Evolutionary conservation across 2,329 filamentous ascomycete species (phyloP), one percentile per base, ranked within the genome.

Genomic region (Plectosphaerella sp.): DNA sequence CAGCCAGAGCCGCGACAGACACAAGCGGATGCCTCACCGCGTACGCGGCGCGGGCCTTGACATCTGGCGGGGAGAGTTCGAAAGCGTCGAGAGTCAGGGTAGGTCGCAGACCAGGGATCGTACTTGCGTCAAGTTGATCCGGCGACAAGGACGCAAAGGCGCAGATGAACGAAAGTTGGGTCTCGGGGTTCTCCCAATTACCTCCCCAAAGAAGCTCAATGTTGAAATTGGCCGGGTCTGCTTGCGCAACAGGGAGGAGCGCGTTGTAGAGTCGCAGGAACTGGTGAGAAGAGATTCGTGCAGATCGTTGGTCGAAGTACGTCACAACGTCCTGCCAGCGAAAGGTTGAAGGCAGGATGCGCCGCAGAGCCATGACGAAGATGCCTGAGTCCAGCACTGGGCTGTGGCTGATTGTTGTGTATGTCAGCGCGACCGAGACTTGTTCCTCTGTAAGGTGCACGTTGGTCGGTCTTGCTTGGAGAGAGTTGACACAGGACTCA

Each of bases 181-280:
- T 90, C 56, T 96, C 86, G 14, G 88, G 82, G 59, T 95, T 83
- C 56, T 87, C 84, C 93, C 95, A 99, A 56, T 83, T 76, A 62
- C 92, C 92, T 53, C 92, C 92, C 92, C 94, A 97, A 20, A 99
- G 75, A 39, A 79, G 80, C 66, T 97, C 91, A 45, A 99, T 87
- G 64, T 97, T 90, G 60, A 97, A 84, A 24, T 75, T 74, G 15
- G 79, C 73, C 47, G 82, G 74, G 10, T 75, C 70, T n/a, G 79
- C 75, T 50, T 73, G 72, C 3, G 91, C 89, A 51, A 94, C 76
- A 1, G 87, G 85, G 15, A 91, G 72, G 25, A 99, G 73, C 5
- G 89, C 88, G 51, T 88, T 82, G 72, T 94, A 96, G 4, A 99
- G 75, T 12, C 81, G 80, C 41, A 94, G 72, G 59, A 99, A 96